Base-by-base conservation (phyloP, 2,329 filamentous ascomycete species). In the Hortaea werneckii region DNA sequence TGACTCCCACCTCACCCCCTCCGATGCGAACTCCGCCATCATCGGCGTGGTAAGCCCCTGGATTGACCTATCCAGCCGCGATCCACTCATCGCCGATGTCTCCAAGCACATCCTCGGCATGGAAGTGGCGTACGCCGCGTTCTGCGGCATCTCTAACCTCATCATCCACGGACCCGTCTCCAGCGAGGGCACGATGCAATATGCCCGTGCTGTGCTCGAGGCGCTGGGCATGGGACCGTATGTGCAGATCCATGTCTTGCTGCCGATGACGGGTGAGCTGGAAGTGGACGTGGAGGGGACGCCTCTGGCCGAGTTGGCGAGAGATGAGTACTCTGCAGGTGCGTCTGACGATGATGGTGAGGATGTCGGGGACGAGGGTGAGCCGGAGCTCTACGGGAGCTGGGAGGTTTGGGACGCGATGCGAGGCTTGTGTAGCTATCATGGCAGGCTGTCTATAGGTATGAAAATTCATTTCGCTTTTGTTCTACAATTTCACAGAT, bases 391-490 rank as follows among this genome's bases (percentile, higher is more conserved):
- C 0, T 92, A 87, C 65, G 82, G 82, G 44, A 76, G 82, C 2
- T 98, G 94, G 94, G 89, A 96, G 66, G 83, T 85, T 1, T 98
- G 92, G 92, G 83, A 98, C 63, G 75, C 83, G 20, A 84, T 98
- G 58, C 78, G 92, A 44, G 83, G 82, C 44, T 73, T 87, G 47
- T 95, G 88, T 76, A 84, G 82, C 68, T 96, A 98, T 67, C 83
- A 83, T 65, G 69, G 76, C 46, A 79, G 87, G 63, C 74, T 98
- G 34, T 83, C 80, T 58, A 79, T 95, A 66, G 86, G 90, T 95
- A 82, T 26, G 42, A 11, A 29, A 35, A 20, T 20, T 20, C 20
- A 20, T 20, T 20, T 20, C 20, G 20, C 20, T 20, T 4, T 20
- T 20, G 2, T 20, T 20, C 4, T 20, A 20, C 20, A 4, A 2